Conservation (phyloP, 2,329 filamentous ascomycete genomes). For the Penicillium sp. region DNA sequence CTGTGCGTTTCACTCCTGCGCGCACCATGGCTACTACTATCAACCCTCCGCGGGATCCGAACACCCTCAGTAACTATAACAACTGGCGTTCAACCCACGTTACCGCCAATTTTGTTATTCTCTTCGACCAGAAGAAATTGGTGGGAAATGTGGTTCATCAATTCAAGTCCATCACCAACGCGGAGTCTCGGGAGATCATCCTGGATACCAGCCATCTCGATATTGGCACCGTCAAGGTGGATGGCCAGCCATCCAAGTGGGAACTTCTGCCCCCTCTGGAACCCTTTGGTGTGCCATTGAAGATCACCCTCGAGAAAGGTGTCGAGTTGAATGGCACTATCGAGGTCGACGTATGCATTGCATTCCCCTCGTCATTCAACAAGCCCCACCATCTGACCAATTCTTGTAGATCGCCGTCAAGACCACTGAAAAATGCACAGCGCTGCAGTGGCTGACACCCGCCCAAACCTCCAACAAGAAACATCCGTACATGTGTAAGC, state of each 20-base stretch:
- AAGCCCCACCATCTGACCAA: constrained; percentile 4
- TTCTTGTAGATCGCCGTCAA: constrained; percentile 63
- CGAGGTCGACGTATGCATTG: constrained; percentile 47
- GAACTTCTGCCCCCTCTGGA: constrained; percentile 68
- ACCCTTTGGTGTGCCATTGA: constrained; percentile 61
- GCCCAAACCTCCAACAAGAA: constrained; percentile 94
- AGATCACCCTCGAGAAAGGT: constrained; percentile 50
- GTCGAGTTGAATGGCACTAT: constrained; percentile 50
- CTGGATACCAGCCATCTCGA: constrained; percentile 86
- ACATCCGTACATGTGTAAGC: constrained; percentile 83
- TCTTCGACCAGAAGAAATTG: constrained; percentile 78
- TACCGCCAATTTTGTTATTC: constrained; percentile 75
- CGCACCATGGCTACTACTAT: constrained; percentile 45
- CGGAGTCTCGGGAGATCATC: constrained; percentile 72
- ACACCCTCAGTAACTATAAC: constrained; percentile 89
- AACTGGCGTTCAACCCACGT: constrained; percentile 84
- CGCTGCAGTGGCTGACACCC: constrained; percentile 91
- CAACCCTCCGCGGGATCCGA: constrained; percentile 69
- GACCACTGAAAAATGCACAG: constrained; percentile 86
- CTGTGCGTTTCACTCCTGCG: constrained; percentile 15
- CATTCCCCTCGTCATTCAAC: not conserved
- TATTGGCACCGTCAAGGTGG: constrained; percentile 69
- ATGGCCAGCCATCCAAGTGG: constrained; percentile 67
- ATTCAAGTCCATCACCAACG: constrained; percentile 74
- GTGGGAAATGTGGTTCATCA: constrained; percentile 74